Base-by-base conservation (phyloP, 768 basidiomycete genomes). In the Gymnopilus dilepis region DNA sequence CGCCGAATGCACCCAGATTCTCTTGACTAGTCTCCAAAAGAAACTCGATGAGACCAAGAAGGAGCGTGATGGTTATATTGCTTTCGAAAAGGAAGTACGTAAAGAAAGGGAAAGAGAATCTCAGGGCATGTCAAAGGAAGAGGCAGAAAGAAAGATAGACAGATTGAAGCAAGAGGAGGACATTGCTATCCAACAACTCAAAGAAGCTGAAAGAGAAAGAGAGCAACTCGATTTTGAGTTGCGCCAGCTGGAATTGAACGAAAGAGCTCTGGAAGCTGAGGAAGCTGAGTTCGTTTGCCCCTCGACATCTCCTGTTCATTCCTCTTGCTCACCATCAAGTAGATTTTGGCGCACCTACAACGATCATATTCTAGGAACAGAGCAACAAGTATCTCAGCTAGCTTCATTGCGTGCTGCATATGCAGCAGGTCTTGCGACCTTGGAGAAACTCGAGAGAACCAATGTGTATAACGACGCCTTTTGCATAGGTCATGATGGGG, bases 391-490 rank as follows among this genome's bases (percentile, higher is more conserved):
- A 26, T 81, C 88, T 17, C 88, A 91, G 66, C 74, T 91, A 41
- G 85, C 89, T 22, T 87, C 90, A 1, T 76, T 95, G 54, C 82
- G 89, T 34, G 88, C 91, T 9, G 90, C 92, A 6, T 92, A 94
- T 66, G 87, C 88, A 21, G 85, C 89, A 22, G 93, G 93, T 69
- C 83, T 89, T 19, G 84, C 83, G 11, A 89, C 88, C 3, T 81
- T 92, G 15, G 92, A 94, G 71, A 91, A 92, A 73, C 82, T 97
- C 11, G 91, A 95, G 70, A 85, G 90, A 55, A 94, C 94, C 2
- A 97, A 97, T 70, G 95, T 97, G 22, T 97, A 97, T 78, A 95
- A 95, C 62, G 95, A 97, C 68, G 92, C 94, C 0, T 97, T 97
- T 71, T 95, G 94, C 69, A 96, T 97, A 66, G 94, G 95, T 2